Evolutionary conservation across 148 eudicot species (phyloP), one percentile per base, ranked within the genome.

Genomic region (Limonium bicolor): DNA sequence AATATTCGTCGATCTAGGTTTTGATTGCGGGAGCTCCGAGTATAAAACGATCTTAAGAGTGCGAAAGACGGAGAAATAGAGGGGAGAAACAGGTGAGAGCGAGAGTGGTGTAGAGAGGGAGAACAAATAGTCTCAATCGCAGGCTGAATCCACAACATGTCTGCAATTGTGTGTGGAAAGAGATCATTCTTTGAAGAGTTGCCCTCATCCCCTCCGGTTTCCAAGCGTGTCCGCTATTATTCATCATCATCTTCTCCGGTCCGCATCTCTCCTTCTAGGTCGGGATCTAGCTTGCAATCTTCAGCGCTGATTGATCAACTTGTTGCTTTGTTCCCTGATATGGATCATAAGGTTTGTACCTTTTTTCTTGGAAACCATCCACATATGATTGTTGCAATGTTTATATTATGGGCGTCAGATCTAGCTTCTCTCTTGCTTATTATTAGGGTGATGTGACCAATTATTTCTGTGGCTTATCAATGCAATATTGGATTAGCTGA

Each of bases 161-260:
- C 45, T 41, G 45, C 45, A 41, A 41, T 41, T 41, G 26, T 41
- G 26, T 41, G 45, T 9, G 45, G 45, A 15, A 41, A 41, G 45
- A 41, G 45, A 41, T 78, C 72, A n/a, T 54, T 83, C 60, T 78
- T 72, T 42, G 94, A 83, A 61, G 84, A 78, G 37, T 63, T 68
- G 17, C 72, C 75, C n/a, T 65, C 92, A 23, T 67, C 82, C 12
- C 71, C 86, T 19, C 67, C 68, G 14, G 45, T 57, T 21, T 45
- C 68, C 2, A 82, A 82, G 66, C 51, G 56, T 51, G 40, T 56
- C 20, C 71, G 93, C 1, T 64, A 58, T 47, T 64, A 20, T 38
- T 69, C 61, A 27, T 72, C 73, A 33, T 69, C 82, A 1, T 55
- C 62, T 2, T 76, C 82, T 43, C 84, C 92, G 1, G 66, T 60